Evolutionary conservation across 1,139 yeast genomes (phyloP), one percentile per base, ranked within the genome.

Genomic region (Yamadazyma trypodendri): DNA sequence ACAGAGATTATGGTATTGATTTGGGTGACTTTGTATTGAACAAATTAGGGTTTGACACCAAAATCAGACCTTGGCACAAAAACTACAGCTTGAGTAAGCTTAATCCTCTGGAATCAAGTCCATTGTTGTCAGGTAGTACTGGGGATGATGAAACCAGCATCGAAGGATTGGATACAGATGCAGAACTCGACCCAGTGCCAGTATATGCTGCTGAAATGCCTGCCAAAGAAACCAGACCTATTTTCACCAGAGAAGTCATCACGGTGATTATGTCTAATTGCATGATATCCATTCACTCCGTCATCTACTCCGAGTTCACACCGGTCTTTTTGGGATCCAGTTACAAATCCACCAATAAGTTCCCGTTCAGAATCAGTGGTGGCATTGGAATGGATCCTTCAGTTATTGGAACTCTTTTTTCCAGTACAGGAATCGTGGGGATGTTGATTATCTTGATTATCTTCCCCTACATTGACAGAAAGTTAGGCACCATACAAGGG

Each of bases 261-360:
- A 33, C 38, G 3, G 41, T 43, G 6, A 44, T 46, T 23, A 29
- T 37, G 2, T 42, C 50, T 1, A 44, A 44, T 35, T 43, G 40
- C 23, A 38, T 46, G n/a, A 39, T 44, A 14, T 40, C 50, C 2
- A 28, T 77, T 41, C 82, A 77, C 49, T 56, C 65, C n/a, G 61
- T 75, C 12, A 75, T 75, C 14, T 77, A 64, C 52, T 68, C 71
- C 30, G 84, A 80, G 53, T 76, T 80, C 43, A 56, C 77, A 25
- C 85, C 86, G 8, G 75, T 80, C 3, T 73, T 75, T 40, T 56
- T 79, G 16, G 81, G 84, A 0, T 64, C 77, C 11, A 61, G 65
- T 27, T 61, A 71, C 34, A 59, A 54, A 16, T 21, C 25, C 10
- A 20, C 31, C 13, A 28, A 28, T 10, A 50, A 56, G 23, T 77